Conservation (phyloP, 371 early-diverging fungal genomes). For the Phascolomyces articulosus region DNA sequence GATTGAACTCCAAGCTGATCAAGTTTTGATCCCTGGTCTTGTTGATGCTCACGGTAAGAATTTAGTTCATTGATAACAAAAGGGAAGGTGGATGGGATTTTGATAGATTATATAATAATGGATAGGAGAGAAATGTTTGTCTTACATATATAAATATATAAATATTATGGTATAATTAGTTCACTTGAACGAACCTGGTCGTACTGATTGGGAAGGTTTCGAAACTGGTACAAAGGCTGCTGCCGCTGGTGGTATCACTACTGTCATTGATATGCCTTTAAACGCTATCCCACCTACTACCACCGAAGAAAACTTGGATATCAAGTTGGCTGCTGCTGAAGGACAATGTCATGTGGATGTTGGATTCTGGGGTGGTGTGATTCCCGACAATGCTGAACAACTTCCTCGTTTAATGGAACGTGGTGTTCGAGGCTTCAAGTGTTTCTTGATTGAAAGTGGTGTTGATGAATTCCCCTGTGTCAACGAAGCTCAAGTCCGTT, state of each 20-base stretch:
- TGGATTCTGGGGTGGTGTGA: constrained; percentile 82
- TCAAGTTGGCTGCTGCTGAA: constrained; percentile 67
- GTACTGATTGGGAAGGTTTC: constrained; percentile 88
- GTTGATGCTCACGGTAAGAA: constrained; percentile 75
- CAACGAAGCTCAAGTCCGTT: constrained; percentile 66
- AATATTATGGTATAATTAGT: too few species aligned
- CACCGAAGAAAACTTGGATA: constrained; percentile 65
- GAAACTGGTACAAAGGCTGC: constrained; percentile 82
- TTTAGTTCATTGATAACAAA: too few species aligned
- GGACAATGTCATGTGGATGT: constrained; percentile 80
- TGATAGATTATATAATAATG: too few species aligned
- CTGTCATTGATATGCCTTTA: constrained; percentile 86
- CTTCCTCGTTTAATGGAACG: constrained; percentile 64
- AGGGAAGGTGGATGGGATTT: too few species aligned
- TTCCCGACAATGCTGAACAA: constrained; percentile 72
- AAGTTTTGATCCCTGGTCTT: constrained; percentile 74
- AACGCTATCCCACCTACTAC: constrained; percentile 88
- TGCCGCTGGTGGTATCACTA: constrained; percentile 81
- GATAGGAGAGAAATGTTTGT: too few species aligned
- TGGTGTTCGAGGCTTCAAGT: constrained; percentile 84
- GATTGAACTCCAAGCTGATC: constrained; percentile 38
- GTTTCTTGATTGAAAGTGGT: constrained; percentile 85
- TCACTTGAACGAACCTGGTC: constrained; percentile 83
- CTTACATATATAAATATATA: too few species aligned
- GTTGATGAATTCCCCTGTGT: constrained; percentile 87